These are phyloP conservation scores for Aspergillus fructus DNA, from an alignment of 2,329 filamentous ascomycete species.

Conservation along the genomic window DNA sequence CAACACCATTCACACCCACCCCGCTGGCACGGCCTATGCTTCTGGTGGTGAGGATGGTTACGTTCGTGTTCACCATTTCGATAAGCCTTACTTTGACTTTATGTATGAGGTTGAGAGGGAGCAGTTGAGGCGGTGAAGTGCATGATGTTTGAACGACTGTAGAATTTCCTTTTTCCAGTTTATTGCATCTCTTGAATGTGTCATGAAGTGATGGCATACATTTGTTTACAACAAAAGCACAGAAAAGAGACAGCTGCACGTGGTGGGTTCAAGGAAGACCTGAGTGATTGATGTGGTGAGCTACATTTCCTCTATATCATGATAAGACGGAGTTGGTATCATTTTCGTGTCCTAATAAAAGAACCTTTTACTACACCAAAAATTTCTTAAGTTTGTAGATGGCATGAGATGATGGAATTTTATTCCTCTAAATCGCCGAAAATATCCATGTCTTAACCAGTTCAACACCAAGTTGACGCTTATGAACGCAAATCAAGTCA, in stretches of 20 bases:
- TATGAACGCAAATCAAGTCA: slow-evolving; percentile 29
- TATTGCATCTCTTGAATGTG: slow-evolving; percentile 35
- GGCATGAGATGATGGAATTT: slow-evolving; percentile 1
- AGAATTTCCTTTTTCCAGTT: slow-evolving; percentile 21
- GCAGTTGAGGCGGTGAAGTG: slow-evolving; percentile 47
- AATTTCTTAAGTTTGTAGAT: background rate
- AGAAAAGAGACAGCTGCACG: slow-evolving; percentile 25
- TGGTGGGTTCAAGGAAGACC: slow-evolving; percentile 29
- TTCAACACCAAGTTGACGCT: slow-evolving; percentile 33
- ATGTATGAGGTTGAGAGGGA: slow-evolving; percentile 98
- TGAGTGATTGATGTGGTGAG: slow-evolving; percentile 33
- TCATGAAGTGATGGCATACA: slow-evolving; percentile 33
- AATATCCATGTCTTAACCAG: slow-evolving; percentile 12
- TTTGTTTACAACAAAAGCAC: slow-evolving; percentile 15
- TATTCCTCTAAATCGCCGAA: slow-evolving; percentile 3
- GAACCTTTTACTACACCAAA: slow-evolving; percentile 26
- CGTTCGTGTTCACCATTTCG: slow-evolving; percentile 96
- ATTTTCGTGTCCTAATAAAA: slow-evolving; percentile 36
- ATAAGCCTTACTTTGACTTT: slow-evolving; percentile 98
- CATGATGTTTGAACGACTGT: slow-evolving; percentile 16
- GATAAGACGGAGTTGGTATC: slow-evolving; percentile 42
- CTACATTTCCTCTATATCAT: slow-evolving; percentile 39
- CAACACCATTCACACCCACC: slow-evolving; percentile 93
- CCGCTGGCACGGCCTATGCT: slow-evolving; percentile 87
- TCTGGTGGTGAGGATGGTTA: slow-evolving; percentile 98